Base-by-base conservation (phyloP, 2,329 filamentous ascomycete genomes). In the Fusarium kyushuense region DNA sequence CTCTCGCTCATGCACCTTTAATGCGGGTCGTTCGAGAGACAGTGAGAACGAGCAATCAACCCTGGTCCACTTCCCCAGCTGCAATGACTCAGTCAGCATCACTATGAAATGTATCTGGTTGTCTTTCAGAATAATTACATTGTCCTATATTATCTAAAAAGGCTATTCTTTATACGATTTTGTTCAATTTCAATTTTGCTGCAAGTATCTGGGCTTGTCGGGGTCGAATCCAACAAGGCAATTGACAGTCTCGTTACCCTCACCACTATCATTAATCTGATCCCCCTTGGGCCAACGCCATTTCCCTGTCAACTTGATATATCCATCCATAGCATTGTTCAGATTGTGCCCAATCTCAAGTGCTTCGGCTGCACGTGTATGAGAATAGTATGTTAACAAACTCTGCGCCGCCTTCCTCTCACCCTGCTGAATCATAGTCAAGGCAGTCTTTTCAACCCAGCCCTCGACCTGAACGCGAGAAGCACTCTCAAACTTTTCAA, bases 211-310 rank as follows among this genome's bases (percentile, higher is more conserved):
- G 0, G 71, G 71, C 32, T 72, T 59, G 2, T 73, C 71, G 5
- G 71, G 71, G 7, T 72, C 71, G 19, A 53, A 72, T 4, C 68
- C 71, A 1, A 72, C 68, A 19, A 72, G 58, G 16, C 71, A 72
- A 25, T 72, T 72, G 1, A 72, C 70, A 2, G 71, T 72, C 41
- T 72, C 71, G 0, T 63, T 71, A 1, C 71, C 71, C 17, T 73
- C 58, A 8, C 71, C 71, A 7, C 66, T 53, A 36, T 73, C 71
- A 33, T 72, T 72, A 9, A 72, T 72, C 30, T 73, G 53, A n/a
- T 61, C 64, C 2, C 71, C 68, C 27, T 62, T 48, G 1, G 71
- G 71, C 6, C 51, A 42, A 14, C 52, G 59, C 71, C 71, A 72
- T 33, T 61, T 70, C 1, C 71, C 60, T 0, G 66, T 61, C 35